Base-by-base conservation (phyloP, 1,284 basidiomycete species). In the Sanghuangporus baumii region DNA sequence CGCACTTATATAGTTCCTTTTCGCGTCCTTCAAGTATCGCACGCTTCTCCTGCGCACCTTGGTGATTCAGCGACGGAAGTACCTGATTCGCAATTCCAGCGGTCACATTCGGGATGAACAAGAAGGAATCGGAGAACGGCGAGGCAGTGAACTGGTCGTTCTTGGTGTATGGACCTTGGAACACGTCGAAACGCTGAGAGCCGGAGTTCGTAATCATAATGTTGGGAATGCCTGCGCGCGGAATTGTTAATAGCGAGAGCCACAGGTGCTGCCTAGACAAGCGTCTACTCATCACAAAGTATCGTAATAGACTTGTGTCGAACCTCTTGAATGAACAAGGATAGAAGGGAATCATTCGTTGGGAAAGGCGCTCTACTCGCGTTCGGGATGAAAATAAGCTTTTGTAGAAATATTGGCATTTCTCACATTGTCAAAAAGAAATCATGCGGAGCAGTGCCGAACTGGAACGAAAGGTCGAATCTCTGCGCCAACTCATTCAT, bases 101-200 rank as follows among this genome's bases (percentile, higher is more conserved):
- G 0, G 78, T 71, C 51, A 89, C 75, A 43, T 81, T 75, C 1
- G 82, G 74, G 54, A 91, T 79, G 71, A 79, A 89, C 18, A 81
- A 65, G 75, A 90, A 88, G 6, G 76, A 60, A 68, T 90, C 82
- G 0, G 73, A 67, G 70, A 86, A 92, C 0, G 88, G 88, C 14
- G 82, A 85, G 0, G 83, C 81, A 0, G 88, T 89, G 26, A 91
- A 79, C 71, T 91, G 85, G 72, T 93, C 91, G 72, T 93, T 91
- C 70, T 84, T 84, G 51, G 87, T 88, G 75, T 93, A 93, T 2
- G 82, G 66, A 1, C 91, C 91, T 1, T 77, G 66, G 69, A 82
- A 84, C 50, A 94, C 72, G 68, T 92, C 86, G 74, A 88, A 93
- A 55, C 92, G 83, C 69, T 88, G 80, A n/a, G 79, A 86, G 16